Evolutionary conservation across 148 eudicot genomes (phyloP).

Genomic region (Spergularia marina): DNA sequence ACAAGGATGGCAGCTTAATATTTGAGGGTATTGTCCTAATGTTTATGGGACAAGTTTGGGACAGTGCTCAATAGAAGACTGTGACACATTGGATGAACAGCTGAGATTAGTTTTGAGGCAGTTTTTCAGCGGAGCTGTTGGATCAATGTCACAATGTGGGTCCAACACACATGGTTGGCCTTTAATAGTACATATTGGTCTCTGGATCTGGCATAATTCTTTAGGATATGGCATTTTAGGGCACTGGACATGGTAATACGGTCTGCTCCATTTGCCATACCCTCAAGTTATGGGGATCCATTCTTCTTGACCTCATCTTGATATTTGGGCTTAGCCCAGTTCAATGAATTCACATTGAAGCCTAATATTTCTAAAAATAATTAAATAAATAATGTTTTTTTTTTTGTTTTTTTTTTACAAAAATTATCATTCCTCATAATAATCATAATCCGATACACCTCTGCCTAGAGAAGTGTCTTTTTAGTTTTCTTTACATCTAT

Average conservation of each 20-base stretch:
- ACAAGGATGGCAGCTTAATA: conserved; percentile 26
- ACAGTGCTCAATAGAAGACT: conserved; percentile 8
- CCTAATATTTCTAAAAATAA: no score
- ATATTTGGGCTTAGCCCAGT: conserved; percentile 13
- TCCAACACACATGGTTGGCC: conserved; percentile 27
- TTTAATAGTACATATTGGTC: conserved; percentile 18
- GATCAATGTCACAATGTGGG: conserved; percentile 22
- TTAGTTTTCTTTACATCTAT: no score
- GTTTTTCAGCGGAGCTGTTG: conserved; percentile 4
- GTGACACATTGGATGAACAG: conserved; percentile 3
- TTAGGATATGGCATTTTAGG: neutral
- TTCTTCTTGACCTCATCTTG: no score
- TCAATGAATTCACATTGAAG: neutral
- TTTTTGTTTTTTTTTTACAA: no score
- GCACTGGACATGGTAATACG: neutral
- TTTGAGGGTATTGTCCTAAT: conserved; percentile 32
- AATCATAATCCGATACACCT: no score
- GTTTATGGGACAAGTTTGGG: conserved; percentile 33
- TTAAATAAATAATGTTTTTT: no score
- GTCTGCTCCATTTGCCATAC: conserved; percentile 19
- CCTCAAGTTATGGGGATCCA: neutral
- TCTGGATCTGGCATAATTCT: conserved; percentile 16
- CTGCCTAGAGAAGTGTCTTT: no score
- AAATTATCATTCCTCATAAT: no score
- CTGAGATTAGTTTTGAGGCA: conserved; percentile 13